Conservation (phyloP, 2,329 filamentous ascomycete genomes). For the Ceratocystis huliohia region DNA sequence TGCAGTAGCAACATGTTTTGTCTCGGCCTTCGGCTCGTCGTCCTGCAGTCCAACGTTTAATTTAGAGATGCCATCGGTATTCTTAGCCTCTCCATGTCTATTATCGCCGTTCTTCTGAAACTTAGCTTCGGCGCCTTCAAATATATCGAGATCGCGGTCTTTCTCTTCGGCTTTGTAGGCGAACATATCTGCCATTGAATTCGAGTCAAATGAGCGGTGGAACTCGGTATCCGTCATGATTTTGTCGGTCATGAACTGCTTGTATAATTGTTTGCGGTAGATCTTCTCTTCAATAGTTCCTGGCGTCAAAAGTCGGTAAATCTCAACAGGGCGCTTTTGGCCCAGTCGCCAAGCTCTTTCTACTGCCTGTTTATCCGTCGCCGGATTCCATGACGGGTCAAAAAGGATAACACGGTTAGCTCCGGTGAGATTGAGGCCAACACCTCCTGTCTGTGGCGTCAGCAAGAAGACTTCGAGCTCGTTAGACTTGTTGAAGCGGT, state of each 20-base stretch:
- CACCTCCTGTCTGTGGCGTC: constrained; percentile 86
- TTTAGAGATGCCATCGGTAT: background rate
- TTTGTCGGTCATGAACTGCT: constrained; percentile 94
- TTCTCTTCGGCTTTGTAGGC: constrained; percentile 52
- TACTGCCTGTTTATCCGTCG: constrained; percentile 86
- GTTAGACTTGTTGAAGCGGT: constrained; percentile 77
- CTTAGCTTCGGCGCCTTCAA: constrained; percentile 69
- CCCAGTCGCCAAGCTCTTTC: constrained; percentile 93
- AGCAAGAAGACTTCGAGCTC: constrained; percentile 78
- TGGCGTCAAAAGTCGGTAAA: constrained; percentile 94
- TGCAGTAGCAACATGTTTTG: background rate
- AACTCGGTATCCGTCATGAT: constrained; percentile 91
- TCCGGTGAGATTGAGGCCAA: constrained; percentile 89
- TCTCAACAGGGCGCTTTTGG: constrained; percentile 87
- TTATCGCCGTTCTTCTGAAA: constrained; percentile 20
- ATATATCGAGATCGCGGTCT: constrained; percentile 68
- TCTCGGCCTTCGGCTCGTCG: background rate
- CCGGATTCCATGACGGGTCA: constrained; percentile 97
- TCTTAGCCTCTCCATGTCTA: background rate
- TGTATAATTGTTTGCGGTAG: constrained; percentile 96
- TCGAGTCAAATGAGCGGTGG: constrained; percentile 76
- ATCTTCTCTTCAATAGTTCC: constrained; percentile 99
- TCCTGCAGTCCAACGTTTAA: background rate
- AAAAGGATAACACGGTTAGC: constrained; percentile 96
- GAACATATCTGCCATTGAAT: constrained; percentile 86